Base-by-base conservation (phyloP, 139 green algal species). In the Chlamydomonas applanata region DNA sequence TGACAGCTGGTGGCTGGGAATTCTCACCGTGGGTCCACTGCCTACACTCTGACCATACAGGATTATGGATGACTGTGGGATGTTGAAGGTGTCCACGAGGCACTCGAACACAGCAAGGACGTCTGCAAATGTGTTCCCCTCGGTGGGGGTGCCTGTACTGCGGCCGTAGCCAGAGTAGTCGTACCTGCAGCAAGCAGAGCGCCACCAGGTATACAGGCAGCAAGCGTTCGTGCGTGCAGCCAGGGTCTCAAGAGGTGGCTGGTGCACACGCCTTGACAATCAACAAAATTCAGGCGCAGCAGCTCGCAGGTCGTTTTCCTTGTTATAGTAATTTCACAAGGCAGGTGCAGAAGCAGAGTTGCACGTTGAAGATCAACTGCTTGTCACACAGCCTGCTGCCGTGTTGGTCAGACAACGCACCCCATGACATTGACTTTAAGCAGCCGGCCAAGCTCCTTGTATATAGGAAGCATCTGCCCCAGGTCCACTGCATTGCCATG, bases 401-500 rank as follows among this genome's bases (percentile, higher is more conserved):
- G 7, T 49, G 7, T 49, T 7, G 40, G 7, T 49, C 11, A 7
- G 7, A 49, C 40, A 49, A 11, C 40, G 40, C 95, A 97, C 13
- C 77, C 86, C 66, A 97, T 75, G 3, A 97, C 71, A 67, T 69
- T 97, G 30, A 90, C 86, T 20, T 81, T 61, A 46, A 97, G 75
- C 72, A 90, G 72, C 34, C 73, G 82, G 0, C 82, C 82, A 7
- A 96, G 68, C 45, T 93, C 88, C 77, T 79, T 89, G 78, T 90
- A 94, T 35, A 97, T 87, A 11, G 91, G 92, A 33, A 97, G 86
- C 89, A 97, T 93, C 69, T 93, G 89, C 0, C 92, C 94, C 22
- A 98, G 72, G 80, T 98, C 94, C 24, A 96, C 92, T 7, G 94
- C 94, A 64, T 98, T 98, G 54, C 94, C 94, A 75, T 98, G 94